Base-by-base conservation (phyloP, 176 grass and related monocot genomes). In the Carex cristatella region DNA sequence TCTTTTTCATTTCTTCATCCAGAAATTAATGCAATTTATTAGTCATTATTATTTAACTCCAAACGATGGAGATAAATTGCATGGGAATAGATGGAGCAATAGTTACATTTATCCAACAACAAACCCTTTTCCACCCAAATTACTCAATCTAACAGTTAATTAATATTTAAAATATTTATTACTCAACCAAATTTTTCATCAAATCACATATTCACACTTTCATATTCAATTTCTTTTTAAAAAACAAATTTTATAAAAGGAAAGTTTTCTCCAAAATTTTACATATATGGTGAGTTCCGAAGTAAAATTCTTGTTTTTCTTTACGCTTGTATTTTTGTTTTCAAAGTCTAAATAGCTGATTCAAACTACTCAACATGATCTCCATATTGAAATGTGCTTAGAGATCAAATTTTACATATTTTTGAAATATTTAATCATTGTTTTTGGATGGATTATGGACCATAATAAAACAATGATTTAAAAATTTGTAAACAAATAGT, bases 1-100 rank as follows among this genome's bases (percentile, higher is more conserved):
- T 27, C 58, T 48, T 33, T 76, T 55, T 83, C 65, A 51, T 75
- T 87, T 84, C 66, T 75, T 55, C 56, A 40, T 69, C 83, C 0
- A 58, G 3, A 64, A 69, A 9, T 83, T 65, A 54, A 69, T 83
- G 81, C 81, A 68, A 56, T 62, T 71, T 51, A 81, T 42, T 60
- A 57, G 10, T 14, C 6, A 79, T 57, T 79, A 33, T 57, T 79
- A 33, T 58, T 79, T 33, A 79, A 57, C 28, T 31, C 33, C 27
- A 4, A 57, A 56, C 0, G 28, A 78, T 32, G 28, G n/a, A 78
- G 51, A 78, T 51, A 57, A 3, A 78, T 77, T 78, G 23, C 73
- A 30, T 76, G 46, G 72, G 10, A 76, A 46, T 8, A 44, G 37
- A 70, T 35, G 65, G 7, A 74, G 1, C 13, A 73, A 46, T 74